A percentile compares a stretch with the other conserved stretches of the same genome.
Evolutionary conservation across 2,329 filamentous ascomycete genomes (phyloP).

Genomic region (Lomentospora prolificans): DNA sequence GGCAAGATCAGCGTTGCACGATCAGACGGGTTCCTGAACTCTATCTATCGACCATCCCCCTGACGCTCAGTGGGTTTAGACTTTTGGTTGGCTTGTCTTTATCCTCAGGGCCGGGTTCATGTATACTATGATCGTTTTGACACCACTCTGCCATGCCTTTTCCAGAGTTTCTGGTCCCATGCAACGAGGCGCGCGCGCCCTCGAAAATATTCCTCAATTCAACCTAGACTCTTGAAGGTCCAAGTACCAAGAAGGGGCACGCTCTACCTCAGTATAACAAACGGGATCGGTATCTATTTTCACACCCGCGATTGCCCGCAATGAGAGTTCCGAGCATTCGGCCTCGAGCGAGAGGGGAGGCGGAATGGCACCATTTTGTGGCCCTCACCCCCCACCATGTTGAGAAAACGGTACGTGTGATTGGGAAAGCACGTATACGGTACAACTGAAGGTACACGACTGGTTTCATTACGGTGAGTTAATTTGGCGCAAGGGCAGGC

Average conservation of each 20-base stretch:
- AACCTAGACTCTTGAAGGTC: too few relatives aligned
- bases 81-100: background rate
- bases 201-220: background rate
- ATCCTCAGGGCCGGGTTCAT: background rate
- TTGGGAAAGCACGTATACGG: background rate
- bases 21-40: slow-evolving; percentile 3
- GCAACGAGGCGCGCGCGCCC: too few relatives aligned
- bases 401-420: background rate
- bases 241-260: background rate
- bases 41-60: background rate
- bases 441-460: background rate
- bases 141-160: too few relatives aligned
- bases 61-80: background rate
- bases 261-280: background rate
- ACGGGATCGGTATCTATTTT: background rate
- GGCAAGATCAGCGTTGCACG: background rate
- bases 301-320: background rate
- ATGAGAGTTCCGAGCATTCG: background rate
- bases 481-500: background rate
- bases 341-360: background rate
- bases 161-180: too few relatives aligned
- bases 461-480: background rate
- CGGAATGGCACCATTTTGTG: background rate
- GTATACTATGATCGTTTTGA: background rate
- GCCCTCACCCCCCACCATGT: background rate